Evolutionary conservation across 371 early-diverging fungal genomes (phyloP), one percentile per base, ranked within the genome.

Genomic region (Coemansia sp.): DNA sequence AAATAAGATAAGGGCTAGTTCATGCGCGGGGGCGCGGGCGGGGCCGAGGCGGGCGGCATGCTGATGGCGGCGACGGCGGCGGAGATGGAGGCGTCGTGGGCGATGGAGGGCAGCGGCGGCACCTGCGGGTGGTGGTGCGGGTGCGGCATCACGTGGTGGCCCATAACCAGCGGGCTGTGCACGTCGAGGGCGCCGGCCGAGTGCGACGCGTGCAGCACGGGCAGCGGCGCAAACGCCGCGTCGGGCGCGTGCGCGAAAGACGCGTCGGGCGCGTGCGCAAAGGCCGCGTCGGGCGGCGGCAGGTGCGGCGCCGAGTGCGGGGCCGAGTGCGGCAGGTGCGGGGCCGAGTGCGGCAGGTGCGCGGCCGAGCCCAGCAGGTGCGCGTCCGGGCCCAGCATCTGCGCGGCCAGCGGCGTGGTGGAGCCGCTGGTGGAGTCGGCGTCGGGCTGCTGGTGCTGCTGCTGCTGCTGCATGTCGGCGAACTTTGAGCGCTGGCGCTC

Each of bases 401-500:
- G 63, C 37, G 62, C 44, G 5, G 46, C 72, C 39, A 71, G 55
- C 56, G 72, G 72, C n/a, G 72, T 71, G 5, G 72, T 67, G n/a
- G 72, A 71, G 2, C 67, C 72, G 18, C 63, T 62, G 16, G 62
- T 54, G 53, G 50, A 55, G 1, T 67, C 67, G 37, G 38, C 54
- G 5, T 59, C 63, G 11, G 38, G 31, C 18, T 31, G 50, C 50
- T 62, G 55, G n/a, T 31, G 40, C 60, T 55, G 60, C 36, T 47
- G 55, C 58, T 62, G 62, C 52, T 67, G 62, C 18, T 72, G 67
- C 29, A 63, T 67, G 16, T 60, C 63, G 36, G 64, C 68, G n/a
- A 63, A 60, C 63, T 72, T 77, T 37, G 51, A 52, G 16, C 62
- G 31, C 67, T 78, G 79, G 7, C 79, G 60, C 55, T 78, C 69